Percentiles rank a stretch among this genome's conserved stretches.
Evolutionary conservation across 176 grass and related monocot genomes (phyloP).

Genomic region (Thalia dealbata): DNA sequence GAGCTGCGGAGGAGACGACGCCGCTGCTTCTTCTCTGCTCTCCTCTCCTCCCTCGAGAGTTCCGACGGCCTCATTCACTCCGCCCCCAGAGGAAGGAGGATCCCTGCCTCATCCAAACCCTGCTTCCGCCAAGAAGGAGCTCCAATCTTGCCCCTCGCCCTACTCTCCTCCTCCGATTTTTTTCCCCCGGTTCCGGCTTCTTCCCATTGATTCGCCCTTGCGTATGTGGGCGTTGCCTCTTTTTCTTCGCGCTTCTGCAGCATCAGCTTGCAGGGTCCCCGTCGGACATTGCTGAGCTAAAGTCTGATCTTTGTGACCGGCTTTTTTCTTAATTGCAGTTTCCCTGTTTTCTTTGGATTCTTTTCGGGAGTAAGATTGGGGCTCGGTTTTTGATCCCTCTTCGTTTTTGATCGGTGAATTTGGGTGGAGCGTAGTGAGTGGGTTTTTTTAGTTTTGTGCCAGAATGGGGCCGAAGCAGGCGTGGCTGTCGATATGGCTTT

Average conservation of each 20-base stretch:
- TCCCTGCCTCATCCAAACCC: not conserved
- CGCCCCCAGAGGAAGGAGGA: not conserved
- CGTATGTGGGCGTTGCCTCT: not conserved
- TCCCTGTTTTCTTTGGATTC: not conserved
- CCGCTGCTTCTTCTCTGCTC: not conserved
- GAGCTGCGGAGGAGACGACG: not conserved
- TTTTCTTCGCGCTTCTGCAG: not conserved
- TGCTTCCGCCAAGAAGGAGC: not conserved
- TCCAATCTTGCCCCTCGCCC: not conserved
- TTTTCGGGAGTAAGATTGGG: not conserved
- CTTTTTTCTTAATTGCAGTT: not conserved
- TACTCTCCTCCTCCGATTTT: not conserved
- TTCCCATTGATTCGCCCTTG: not conserved
- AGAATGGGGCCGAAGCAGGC: slow-evolving; percentile 19
- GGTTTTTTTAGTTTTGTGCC: not conserved
- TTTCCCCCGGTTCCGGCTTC: not conserved
- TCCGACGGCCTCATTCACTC: not conserved
- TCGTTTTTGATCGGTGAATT: not conserved
- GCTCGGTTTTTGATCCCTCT: not conserved
- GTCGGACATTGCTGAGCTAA: not conserved
- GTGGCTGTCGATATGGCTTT: slow-evolving; percentile 20
- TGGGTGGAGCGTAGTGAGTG: not conserved
- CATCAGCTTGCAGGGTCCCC: not conserved
- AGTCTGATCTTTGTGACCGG: not conserved
- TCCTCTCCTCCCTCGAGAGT: not conserved